These are phyloP conservation scores for Solanum chacoense DNA, from an alignment of 305 asterid species.

Conservation along the genomic window DNA sequence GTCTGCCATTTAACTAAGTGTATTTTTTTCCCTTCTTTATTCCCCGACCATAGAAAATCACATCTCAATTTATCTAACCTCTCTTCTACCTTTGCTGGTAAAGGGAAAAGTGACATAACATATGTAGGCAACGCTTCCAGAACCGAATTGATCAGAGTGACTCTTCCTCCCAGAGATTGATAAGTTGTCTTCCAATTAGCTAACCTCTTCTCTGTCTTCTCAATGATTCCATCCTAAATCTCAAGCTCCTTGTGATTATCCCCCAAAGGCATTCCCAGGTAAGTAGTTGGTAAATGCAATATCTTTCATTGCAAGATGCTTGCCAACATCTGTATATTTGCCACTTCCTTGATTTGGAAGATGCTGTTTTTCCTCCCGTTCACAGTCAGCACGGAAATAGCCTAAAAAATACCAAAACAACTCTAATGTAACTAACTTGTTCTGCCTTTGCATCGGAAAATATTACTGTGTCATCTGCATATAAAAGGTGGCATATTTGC, in stretches of 20 bases:
- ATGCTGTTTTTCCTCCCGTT: background rate
- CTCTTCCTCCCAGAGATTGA: background rate
- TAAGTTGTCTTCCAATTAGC: background rate
- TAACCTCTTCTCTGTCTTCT: background rate
- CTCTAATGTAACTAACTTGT: background rate
- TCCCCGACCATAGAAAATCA: background rate
- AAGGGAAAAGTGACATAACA: background rate
- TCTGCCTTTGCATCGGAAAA: background rate
- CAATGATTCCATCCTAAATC: background rate
- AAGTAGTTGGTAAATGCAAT: background rate
- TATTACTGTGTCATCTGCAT: background rate
- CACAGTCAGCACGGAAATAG: background rate
- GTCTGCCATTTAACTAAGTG: background rate
- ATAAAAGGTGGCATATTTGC: background rate
- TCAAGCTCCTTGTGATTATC: background rate
- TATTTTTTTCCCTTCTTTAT: background rate
- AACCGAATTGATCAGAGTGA: background rate
- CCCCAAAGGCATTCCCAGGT: background rate
- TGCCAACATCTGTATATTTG: background rate
- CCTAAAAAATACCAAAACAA: background rate
- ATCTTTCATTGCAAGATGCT: background rate
- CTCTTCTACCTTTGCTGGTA: background rate
- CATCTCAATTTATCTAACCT: background rate
- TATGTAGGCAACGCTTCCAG: background rate
- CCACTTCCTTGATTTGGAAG: background rate